Base-by-base conservation (phyloP, 176 grass and related monocot species). In the Carex parvula region DNA sequence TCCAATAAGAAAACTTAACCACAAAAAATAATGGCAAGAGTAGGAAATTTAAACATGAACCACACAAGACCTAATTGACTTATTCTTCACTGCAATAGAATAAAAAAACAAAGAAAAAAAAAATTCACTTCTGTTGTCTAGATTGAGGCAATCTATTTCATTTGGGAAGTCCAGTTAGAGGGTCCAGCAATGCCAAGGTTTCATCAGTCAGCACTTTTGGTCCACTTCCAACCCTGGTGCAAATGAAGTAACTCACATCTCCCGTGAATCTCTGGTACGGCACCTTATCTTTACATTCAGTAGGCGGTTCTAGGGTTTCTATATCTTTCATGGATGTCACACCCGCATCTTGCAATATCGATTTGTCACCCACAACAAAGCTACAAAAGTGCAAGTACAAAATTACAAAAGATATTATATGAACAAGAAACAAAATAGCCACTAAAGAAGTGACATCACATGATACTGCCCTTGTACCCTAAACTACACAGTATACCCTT, bases 311-410 rank as follows among this genome's bases (percentile, higher is more conserved):
- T 30, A 98, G 88, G 72, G 86, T 87, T 58, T 93, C 86, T 0
- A 98, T 60, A 63, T 95, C 93, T 64, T 91, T 80, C 52, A 93
- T 55, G 13, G 92, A 95, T 67, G 88, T 87, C 79, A 95, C 11
- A 84, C 89, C 91, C 6, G 91, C 91, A 5, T 88, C 88, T 13
- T 85, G 63, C 65, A 98, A 68, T 81, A 95, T 95, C 0, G 96
- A 93, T 88, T 95, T 98, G 63, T 98, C 96, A 1, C 96, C 96
- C 69, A 95, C 79, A 79, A 95, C 81, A 86, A 93, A 95, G 87
- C 96, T 98, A 88, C 48, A 76, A 78, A 60, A 55, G 13, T 78
- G 54, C 14, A 0, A 56, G 18, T 35, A 78, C 3, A 7, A 32
- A 54, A 78, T 78, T 78, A 78, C 52, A 78, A 18, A 57, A 56